Conservation (phyloP, 2,329 filamentous ascomycete genomes). For the Zalaria sp. region DNA sequence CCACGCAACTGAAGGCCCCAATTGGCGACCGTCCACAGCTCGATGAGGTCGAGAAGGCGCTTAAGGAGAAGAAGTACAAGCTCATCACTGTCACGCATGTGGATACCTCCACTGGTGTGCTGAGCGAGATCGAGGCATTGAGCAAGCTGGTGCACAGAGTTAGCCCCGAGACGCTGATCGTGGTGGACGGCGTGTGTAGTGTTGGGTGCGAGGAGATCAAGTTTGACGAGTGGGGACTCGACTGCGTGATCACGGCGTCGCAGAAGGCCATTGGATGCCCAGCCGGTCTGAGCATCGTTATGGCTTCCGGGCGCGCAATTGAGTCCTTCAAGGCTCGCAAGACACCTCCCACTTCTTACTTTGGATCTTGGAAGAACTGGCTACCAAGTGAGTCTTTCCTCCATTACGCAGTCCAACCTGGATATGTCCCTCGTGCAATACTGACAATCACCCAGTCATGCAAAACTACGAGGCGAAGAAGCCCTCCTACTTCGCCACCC, state of each 20-base stretch:
- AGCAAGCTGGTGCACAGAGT: constrained; percentile 72
- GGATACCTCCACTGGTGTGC: constrained; percentile 90
- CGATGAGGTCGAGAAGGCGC: constrained; percentile 72
- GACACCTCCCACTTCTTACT: constrained; percentile 74
- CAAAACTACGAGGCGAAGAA: constrained; percentile 98
- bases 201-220: constrained; percentile 91
- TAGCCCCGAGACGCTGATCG: constrained; percentile 77
- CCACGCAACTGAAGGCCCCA: constrained; percentile 77
- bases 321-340: constrained; percentile 67
- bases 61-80: constrained; percentile 89
- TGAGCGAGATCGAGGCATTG: constrained; percentile 78
- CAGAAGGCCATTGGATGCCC: constrained; percentile 97
- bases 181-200: constrained; percentile 95
- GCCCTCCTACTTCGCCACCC: constrained; percentile 94
- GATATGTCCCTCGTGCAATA: background rate
- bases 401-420: background rate
- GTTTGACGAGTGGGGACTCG: constrained; percentile 89
- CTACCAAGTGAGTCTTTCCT: constrained; percentile 53
- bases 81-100: constrained; percentile 89
- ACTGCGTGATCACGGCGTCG: constrained; percentile 83
- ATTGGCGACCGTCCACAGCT: constrained; percentile 81
- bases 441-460: constrained; percentile 52
- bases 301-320: constrained; percentile 82
- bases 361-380: constrained; percentile 96
- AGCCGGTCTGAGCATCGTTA: constrained; percentile 84